These are phyloP conservation scores for Boletus pseudo-olivaceus DNA, from an alignment of 768 basidiomycete species.

Conservation along the genomic window DNA sequence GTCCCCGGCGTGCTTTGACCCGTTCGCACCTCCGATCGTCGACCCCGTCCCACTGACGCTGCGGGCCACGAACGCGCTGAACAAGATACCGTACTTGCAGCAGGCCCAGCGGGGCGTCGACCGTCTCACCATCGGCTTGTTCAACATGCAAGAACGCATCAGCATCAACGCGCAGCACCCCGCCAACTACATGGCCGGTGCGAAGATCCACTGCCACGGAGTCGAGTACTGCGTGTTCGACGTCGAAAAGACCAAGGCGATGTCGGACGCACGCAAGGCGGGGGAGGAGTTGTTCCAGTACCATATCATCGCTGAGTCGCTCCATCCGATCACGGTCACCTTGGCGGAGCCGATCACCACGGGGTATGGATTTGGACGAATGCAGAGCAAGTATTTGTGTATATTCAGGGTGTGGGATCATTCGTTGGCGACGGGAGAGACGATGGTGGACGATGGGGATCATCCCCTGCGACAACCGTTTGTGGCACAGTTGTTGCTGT, in stretches of 20 bases:
- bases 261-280: slow-evolving; percentile 3
- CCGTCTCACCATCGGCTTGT: slow-evolving; percentile 10
- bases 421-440: slow-evolving; percentile 11
- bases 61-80: not conserved
- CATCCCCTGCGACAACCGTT: slow-evolving; percentile 21
- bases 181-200: slow-evolving; percentile 18
- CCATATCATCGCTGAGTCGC: slow-evolving; percentile 13
- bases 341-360: slow-evolving; percentile 18
- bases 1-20: slow-evolving; percentile 21
- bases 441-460: slow-evolving; percentile 3
- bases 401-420: slow-evolving; percentile 22
- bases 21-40: slow-evolving; percentile 14
- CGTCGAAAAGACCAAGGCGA: slow-evolving; percentile 15
- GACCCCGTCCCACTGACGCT: slow-evolving; percentile 18
- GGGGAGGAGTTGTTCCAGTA: slow-evolving; percentile 10
- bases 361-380: slow-evolving; percentile 15
- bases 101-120: slow-evolving; percentile 15
- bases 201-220: slow-evolving; percentile 20
- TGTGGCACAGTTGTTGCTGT: slow-evolving; percentile 17
- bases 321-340: slow-evolving; percentile 22
- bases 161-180: slow-evolving; percentile 20
- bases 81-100: slow-evolving; percentile 11
- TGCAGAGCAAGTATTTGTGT: slow-evolving; percentile 14
- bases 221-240: slow-evolving; percentile 16
- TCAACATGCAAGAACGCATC: slow-evolving; percentile 18